Conservation (phyloP, 306 rosid genomes). For the Cucumis cinereus region DNA sequence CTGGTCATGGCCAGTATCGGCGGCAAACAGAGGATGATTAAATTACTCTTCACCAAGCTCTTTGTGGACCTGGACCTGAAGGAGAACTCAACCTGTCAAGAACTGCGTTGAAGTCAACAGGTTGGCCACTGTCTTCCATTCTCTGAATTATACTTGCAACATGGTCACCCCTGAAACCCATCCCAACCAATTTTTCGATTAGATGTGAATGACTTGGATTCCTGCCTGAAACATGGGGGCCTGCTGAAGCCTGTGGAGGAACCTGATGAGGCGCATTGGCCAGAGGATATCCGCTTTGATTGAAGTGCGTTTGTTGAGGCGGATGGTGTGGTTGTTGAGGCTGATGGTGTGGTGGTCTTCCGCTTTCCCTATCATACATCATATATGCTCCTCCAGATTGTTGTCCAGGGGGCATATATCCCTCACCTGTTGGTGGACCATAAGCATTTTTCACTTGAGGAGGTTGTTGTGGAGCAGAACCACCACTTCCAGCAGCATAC, state of each 20-base stretch:
- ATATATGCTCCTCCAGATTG: slow-evolving; percentile 57
- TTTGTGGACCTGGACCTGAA: slow-evolving; percentile 47
- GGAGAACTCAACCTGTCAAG: slow-evolving; percentile 65
- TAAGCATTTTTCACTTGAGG: slow-evolving; percentile 59
- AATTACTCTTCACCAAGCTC: slow-evolving; percentile 66
- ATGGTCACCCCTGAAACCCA: slow-evolving; percentile 87
- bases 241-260: slow-evolving; percentile 21
- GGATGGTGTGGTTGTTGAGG: slow-evolving; percentile 48
- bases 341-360: slow-evolving; percentile 42
- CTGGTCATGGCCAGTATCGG: slow-evolving; percentile 7
- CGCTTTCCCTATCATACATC: slow-evolving; percentile 79
- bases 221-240: slow-evolving; percentile 35
- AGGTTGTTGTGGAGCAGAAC: slow-evolving; percentile 71
- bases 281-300: slow-evolving; percentile 67
- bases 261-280: slow-evolving; percentile 52
- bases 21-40: not conserved
- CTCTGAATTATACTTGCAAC: slow-evolving; percentile 72
- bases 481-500: slow-evolving; percentile 45
- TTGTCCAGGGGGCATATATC: slow-evolving; percentile 38
- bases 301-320: slow-evolving; percentile 46
- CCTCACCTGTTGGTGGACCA: slow-evolving; percentile 44
- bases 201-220: slow-evolving; percentile 54
- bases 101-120: slow-evolving; percentile 75
- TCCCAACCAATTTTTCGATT: slow-evolving; percentile 65
- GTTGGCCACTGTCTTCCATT: slow-evolving; percentile 91